A percentile compares a stretch with the other conserved stretches of the same genome.
Evolutionary conservation across 108 stramenopile genomes (phyloP).

Genomic region (Aureococcus anophagefferens): DNA sequence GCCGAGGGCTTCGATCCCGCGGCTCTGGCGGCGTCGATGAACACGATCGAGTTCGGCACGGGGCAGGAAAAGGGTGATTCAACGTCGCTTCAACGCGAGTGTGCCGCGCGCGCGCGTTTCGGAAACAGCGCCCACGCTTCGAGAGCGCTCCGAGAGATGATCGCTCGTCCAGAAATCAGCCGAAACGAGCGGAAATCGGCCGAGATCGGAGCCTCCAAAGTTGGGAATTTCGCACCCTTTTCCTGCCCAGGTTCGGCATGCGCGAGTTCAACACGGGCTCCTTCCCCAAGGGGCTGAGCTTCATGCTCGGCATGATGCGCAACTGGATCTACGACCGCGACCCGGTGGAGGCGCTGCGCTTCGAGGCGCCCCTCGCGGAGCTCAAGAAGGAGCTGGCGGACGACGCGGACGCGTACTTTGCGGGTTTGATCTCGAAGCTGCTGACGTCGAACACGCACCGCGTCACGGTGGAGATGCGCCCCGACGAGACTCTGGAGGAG

Average conservation of each 20-base stretch:
- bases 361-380: constrained; percentile 72
- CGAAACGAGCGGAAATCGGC: no score
- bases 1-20: constrained; percentile 79
- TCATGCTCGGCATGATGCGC: constrained; percentile 87
- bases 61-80: no score
- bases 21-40: constrained; percentile 71
- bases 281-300: constrained; percentile 82
- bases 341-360: constrained; percentile 76
- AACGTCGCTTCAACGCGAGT: no score
- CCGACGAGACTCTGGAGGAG: constrained; percentile 72
- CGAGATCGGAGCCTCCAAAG: no score
- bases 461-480: constrained; percentile 77
- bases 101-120: no score
- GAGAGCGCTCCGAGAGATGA: no score
- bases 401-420: constrained; percentile 68
- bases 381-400: constrained; percentile 71
- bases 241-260: no score
- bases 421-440: constrained; percentile 62
- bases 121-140: no score
- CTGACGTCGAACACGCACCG: constrained; percentile 80
- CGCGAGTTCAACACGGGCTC: constrained; percentile 96
- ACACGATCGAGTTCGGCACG: constrained; percentile 90
- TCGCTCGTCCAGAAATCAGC: no score
- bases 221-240: no score
- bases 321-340: constrained; percentile 82